These are phyloP conservation scores for Albophoma yamanashiensis DNA, from an alignment of 2,329 filamentous ascomycete species.

Conservation along the genomic window DNA sequence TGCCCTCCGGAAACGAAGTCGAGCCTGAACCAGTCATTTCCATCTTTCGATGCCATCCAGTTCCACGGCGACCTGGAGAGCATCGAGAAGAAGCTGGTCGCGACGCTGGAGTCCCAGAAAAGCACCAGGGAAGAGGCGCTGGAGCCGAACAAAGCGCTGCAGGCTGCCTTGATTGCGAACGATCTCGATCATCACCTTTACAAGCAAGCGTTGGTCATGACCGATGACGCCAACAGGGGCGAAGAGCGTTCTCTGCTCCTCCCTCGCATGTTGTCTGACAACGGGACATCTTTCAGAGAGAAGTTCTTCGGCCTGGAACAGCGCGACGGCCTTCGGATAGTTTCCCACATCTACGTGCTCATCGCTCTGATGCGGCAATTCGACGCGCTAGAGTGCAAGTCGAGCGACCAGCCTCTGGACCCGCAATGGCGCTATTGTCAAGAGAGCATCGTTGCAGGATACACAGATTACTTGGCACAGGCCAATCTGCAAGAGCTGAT, in stretches of 20 bases:
- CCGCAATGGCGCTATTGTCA: conserved; percentile 33
- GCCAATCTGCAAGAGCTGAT: conserved; percentile 67
- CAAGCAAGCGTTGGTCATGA: conserved; percentile 40
- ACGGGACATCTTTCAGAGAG: conserved; percentile 25
- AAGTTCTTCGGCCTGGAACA: conserved; percentile 46
- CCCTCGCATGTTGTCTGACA: conserved; percentile 10
- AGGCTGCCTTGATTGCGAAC: conserved; percentile 62
- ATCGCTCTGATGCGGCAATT: conserved; percentile 56
- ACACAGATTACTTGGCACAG: conserved; percentile 69
- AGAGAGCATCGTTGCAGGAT: conserved; percentile 70
- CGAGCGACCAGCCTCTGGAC: conserved; percentile 4
- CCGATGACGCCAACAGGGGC: conserved; percentile 10
- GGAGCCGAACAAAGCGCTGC: conserved; percentile 62
- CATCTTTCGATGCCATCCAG: conserved; percentile 53
- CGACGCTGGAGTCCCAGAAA: conserved; percentile 45
- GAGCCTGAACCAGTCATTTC: conserved; percentile 46
- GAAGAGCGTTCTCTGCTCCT: conserved; percentile 15
- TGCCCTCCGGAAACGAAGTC: conserved; percentile 43
- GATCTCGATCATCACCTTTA: conserved; percentile 46
- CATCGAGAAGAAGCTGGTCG: conserved; percentile 48
- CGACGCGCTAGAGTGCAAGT: conserved; percentile 13
- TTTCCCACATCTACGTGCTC: conserved; percentile 56
- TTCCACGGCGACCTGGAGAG: conserved; percentile 46
- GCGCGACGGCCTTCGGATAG: conserved; percentile 54
- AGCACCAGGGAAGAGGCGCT: conserved; percentile 47